phyloP scores from a whole-genome alignment of 257 asterid species.

The Nicotiana paniculata region DNA sequence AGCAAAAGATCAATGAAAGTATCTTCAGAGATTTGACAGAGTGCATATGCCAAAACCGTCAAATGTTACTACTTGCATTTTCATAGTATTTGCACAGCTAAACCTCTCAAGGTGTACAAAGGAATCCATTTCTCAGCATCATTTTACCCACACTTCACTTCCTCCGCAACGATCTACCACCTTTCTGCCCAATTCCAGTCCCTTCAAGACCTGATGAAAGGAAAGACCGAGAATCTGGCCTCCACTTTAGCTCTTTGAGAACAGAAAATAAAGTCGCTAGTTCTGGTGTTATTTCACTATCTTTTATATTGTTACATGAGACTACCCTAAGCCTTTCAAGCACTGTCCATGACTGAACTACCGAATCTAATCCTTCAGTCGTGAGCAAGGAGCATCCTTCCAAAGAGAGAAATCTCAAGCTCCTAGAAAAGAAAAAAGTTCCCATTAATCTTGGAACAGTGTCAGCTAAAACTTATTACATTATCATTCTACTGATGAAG shows the following conservation, averaged over 20 bases:
- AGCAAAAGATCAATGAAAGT: neutral
- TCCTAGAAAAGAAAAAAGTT: constrained; percentile 39
- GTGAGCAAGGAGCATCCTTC: constrained; percentile 91
- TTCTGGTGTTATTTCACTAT: constrained; percentile 78
- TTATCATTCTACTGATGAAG: neutral
- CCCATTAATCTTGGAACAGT: neutral
- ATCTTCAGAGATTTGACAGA: neutral
- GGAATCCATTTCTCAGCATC: neutral
- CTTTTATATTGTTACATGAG: constrained; percentile 77
- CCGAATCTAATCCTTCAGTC: constrained; percentile 68
- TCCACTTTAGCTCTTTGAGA: constrained; percentile 86
- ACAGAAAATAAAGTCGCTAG: constrained; percentile 64
- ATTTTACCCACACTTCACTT: constrained; percentile 26
- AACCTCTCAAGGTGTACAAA: neutral
- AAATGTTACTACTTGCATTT: neutral
- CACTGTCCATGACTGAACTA: constrained; percentile 74
- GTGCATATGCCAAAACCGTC: neutral
- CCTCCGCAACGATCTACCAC: constrained; percentile 65
- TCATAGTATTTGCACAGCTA: neutral
- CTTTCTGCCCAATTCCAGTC: constrained; percentile 83
- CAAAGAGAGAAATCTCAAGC: constrained; percentile 56
- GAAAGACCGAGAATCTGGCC: constrained; percentile 73
- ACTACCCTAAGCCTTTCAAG: constrained; percentile 71
- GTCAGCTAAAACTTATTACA: neutral
- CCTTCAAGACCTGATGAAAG: constrained; percentile 64